These are phyloP conservation scores for Mentha longifolia DNA, from an alignment of 257 asterid genomes.

Conservation along the genomic window DNA sequence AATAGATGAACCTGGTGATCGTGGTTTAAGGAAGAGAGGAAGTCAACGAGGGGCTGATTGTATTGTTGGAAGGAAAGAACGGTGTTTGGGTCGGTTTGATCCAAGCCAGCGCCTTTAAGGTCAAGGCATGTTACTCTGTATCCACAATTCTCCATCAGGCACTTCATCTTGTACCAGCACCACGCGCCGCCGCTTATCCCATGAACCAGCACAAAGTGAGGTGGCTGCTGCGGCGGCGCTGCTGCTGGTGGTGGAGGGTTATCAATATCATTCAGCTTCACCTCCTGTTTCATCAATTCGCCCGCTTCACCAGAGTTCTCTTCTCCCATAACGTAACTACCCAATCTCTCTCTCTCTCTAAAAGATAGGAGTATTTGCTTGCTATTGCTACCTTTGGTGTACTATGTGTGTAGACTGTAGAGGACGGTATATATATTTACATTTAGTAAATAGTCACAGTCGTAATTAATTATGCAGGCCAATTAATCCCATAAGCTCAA, in stretches of 20 bases:
- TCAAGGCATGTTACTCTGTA: slow-evolving; percentile 78
- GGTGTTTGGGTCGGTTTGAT: slow-evolving; percentile 69
- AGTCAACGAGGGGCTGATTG: slow-evolving; percentile 71
- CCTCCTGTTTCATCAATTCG: not conserved
- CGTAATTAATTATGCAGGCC: not conserved
- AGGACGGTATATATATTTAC: not conserved
- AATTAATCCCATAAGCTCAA: not conserved
- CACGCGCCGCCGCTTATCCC: slow-evolving; percentile 78
- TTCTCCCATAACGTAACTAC: slow-evolving; percentile 30
- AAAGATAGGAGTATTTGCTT: not conserved
- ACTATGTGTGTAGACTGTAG: not conserved
- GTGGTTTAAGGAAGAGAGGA: slow-evolving; percentile 51
- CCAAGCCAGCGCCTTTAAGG: slow-evolving; percentile 71
- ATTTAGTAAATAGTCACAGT: not conserved
- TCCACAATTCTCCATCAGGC: slow-evolving; percentile 68
- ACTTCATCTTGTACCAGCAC: slow-evolving; percentile 87
- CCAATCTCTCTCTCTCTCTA: slow-evolving; percentile 11
- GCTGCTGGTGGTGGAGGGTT: too few relatives aligned
- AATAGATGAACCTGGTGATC: slow-evolving; percentile 61
- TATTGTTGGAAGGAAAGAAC: slow-evolving; percentile 62
- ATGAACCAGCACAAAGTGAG: slow-evolving; percentile 81
- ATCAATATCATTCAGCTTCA: not conserved
- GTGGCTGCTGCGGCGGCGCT: not conserved
- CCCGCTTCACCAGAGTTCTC: slow-evolving; percentile 3
- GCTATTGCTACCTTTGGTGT: not conserved